Conservation (phyloP, 2,329 filamentous ascomycete species). For the Zasmidium cellare region DNA sequence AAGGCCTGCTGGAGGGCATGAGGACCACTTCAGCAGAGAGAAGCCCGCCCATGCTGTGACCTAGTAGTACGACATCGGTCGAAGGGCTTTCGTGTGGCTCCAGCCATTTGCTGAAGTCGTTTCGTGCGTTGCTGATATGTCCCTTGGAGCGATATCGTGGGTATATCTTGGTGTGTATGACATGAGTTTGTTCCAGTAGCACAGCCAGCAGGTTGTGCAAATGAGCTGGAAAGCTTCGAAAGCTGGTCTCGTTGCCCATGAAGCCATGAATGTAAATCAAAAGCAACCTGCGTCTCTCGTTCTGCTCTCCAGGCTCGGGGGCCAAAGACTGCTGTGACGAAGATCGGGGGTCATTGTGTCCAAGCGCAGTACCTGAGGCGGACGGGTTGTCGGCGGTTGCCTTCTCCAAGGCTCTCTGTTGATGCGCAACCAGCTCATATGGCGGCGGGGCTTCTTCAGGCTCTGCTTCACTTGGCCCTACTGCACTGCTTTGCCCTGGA, state of each 20-base stretch:
- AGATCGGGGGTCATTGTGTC: conserved; percentile 42
- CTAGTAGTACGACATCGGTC: conserved; percentile 79
- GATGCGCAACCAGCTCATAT: conserved; percentile 18
- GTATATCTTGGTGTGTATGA: conserved; percentile 84
- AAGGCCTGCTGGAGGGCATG: conserved; percentile 42
- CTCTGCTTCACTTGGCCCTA: not conserved
- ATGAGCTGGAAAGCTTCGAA: conserved; percentile 83
- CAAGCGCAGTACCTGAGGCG: not conserved
- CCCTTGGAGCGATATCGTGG: conserved; percentile 76
- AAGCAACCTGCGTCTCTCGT: conserved; percentile 60
- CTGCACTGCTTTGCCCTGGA: conserved; percentile 1
- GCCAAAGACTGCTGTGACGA: conserved; percentile 49
- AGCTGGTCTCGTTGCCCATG: conserved; percentile 84
- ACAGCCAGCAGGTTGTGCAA: conserved; percentile 73
- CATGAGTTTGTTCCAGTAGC: conserved; percentile 69
- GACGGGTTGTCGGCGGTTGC: not conserved
- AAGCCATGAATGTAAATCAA: conserved; percentile 88
- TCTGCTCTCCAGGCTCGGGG: conserved; percentile 35
- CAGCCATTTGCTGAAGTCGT: conserved; percentile 83
- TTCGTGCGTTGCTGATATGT: conserved; percentile 69
- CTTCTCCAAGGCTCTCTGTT: conserved; percentile 21
- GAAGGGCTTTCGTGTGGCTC: conserved; percentile 70
- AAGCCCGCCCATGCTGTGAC: conserved; percentile 88
- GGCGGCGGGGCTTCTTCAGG: conserved; percentile 16
- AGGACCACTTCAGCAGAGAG: conserved; percentile 77